Percentiles rank a stretch among this genome's conserved stretches.
These are phyloP conservation scores for Colletotrichum sp. DNA, from an alignment of 2,329 filamentous ascomycete genomes.

Conservation along the genomic window DNA sequence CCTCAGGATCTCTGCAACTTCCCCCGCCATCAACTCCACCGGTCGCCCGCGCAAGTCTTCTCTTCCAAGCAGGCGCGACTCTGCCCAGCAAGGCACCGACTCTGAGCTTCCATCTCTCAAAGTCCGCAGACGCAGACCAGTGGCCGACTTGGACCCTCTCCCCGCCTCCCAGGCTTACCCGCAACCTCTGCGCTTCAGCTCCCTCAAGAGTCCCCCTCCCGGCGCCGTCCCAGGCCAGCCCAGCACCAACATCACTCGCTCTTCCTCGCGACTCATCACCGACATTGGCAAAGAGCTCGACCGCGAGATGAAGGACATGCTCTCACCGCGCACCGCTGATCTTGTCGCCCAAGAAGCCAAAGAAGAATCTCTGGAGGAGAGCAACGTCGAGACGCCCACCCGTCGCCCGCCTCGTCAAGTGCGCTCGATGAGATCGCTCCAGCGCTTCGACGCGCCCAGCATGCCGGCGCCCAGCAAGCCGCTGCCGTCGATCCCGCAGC, in stretches of 20 bases:
- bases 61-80: background rate
- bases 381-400: constrained; percentile 3
- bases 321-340: background rate
- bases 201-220: constrained; percentile 9
- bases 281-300: constrained; percentile 11
- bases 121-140: constrained; percentile 7
- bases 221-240: background rate
- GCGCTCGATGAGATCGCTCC: background rate
- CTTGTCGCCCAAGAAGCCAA: background rate
- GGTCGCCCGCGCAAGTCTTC: background rate
- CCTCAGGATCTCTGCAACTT: background rate
- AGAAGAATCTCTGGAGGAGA: background rate
- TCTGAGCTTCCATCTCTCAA: background rate
- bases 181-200: constrained; percentile 1
- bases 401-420: background rate
- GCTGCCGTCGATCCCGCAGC: background rate
- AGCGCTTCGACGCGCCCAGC: background rate
- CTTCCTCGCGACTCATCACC: constrained; percentile 9
- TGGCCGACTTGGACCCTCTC: background rate
- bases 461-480: constrained; percentile 13
- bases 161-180: constrained; percentile 7
- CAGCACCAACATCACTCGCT: background rate
- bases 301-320: constrained; percentile 6
- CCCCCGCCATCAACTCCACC: background rate
- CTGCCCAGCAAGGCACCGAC: background rate